phyloP scores from a whole-genome alignment of 2,329 filamentous ascomycete genomes.

The Talaromyces sp. region DNA sequence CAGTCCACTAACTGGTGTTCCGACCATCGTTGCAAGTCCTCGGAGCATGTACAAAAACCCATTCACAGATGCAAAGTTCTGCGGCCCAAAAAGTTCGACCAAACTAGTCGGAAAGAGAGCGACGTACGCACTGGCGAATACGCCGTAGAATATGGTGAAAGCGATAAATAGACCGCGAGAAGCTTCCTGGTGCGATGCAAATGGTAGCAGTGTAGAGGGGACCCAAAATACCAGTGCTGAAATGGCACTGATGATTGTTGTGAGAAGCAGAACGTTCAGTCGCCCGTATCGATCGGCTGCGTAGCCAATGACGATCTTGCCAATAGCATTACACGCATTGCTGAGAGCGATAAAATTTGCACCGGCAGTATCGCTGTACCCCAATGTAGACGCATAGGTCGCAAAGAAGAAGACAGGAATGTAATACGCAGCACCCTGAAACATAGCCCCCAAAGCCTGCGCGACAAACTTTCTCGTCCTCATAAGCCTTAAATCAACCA shows the following conservation, averaged over 20 bases:
- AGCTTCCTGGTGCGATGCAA: not conserved
- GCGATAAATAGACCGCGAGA: constrained; percentile 27
- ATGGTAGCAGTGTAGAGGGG: constrained; percentile 22
- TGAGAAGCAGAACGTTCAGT: constrained; percentile 38
- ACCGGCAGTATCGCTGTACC: constrained; percentile 34
- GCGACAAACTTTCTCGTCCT: constrained; percentile 34
- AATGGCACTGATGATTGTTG: constrained; percentile 28
- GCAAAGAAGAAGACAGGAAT: constrained; percentile 41
- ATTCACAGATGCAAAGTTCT: constrained; percentile 39
- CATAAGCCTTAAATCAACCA: constrained; percentile 35
- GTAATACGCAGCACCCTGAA: constrained; percentile 40
- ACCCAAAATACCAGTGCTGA: constrained; percentile 29
- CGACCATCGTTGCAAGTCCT: constrained; percentile 37
- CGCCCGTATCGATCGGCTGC: constrained; percentile 38
- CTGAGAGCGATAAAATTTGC: constrained; percentile 41
- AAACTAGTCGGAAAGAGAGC: constrained; percentile 40
- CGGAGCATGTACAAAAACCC: constrained; percentile 41
- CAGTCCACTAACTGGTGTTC: constrained; percentile 35
- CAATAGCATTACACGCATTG: constrained; percentile 40
- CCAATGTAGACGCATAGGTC: constrained; percentile 37
- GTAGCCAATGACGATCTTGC: constrained; percentile 38
- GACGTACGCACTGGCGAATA: constrained; percentile 39
- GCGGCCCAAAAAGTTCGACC: constrained; percentile 39
- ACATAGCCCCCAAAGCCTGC: constrained; percentile 33
- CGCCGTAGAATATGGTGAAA: constrained; percentile 35